Evolutionary conservation across 345 rosid genomes (phyloP), one percentile per base, ranked within the genome.

Genomic region (Gossypium sturtianum): DNA sequence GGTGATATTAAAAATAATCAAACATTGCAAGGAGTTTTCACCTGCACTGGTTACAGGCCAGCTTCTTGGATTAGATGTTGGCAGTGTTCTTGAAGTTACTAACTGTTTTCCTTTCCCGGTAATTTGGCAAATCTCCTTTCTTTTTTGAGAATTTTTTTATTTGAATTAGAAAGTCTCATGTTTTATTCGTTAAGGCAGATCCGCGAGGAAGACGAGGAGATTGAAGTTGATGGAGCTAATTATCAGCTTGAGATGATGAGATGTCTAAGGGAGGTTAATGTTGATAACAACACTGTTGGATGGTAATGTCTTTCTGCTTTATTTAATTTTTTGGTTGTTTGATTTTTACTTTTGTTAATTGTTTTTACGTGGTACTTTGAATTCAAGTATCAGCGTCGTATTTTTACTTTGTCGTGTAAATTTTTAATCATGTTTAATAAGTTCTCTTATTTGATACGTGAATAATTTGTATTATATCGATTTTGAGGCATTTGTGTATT

Each of bases 161-260:
- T 61, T 49, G 2, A n/a, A 70, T 29, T 29, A 22, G 38, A 10
- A 17, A 13, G 41, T 7, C 8, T 70, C 11, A 47, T 74, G 68
- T 68, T 22, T 3, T 29, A n/a, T 29, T 70, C 2, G 20, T 29
- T 29, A 61, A 34, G 61, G 20, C 72, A 94, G 98, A 83, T 87
- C 69, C 86, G 96, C 10, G 97, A 95, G 73, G 99, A 91, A 66
- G 97, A 95, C 71, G 99, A 93, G 75, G 99, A 95, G 84, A 85
- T 91, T 82, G 99, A 95, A 82, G 98, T 97, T 9, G 99, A 95
- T 76, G 99, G 99, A 74, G 99, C 99, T 8, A 93, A 93, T 79
- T 95, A 95, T 81, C 99, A 95, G 88, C 99, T 95, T 83, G 99
- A 95, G 66, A 93, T 95, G 99, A 95, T 95, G 99, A 87, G 97